Evolutionary conservation across 495 filamentous ascomycete genomes (phyloP).

Genomic region (Filosporella fistucella): DNA sequence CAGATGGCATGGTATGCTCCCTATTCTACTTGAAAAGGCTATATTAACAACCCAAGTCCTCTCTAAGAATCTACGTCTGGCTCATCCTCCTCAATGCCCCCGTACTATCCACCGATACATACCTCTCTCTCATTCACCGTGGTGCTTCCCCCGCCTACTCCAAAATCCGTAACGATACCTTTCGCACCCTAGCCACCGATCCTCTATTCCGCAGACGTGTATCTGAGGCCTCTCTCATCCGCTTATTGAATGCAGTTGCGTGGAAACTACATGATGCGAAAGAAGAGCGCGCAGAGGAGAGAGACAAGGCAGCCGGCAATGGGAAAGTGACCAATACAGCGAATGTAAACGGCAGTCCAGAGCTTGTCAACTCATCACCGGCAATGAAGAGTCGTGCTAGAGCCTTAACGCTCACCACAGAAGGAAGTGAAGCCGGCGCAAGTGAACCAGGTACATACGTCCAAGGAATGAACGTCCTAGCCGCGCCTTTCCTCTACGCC

Average conservation of each 20-base stretch:
- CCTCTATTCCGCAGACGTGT: slow-evolving; percentile 93
- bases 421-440: slow-evolving; percentile 49
- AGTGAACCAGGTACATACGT: slow-evolving; percentile 81
- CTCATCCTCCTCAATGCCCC: slow-evolving; percentile 83
- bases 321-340: slow-evolving; percentile 11
- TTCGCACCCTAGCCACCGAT: slow-evolving; percentile 91
- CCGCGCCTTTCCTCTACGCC: slow-evolving; percentile 93
- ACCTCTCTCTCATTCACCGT: slow-evolving; percentile 86
- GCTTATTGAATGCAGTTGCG: slow-evolving; percentile 91
- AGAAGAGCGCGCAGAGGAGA: slow-evolving; percentile 36
- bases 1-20: slow-evolving; percentile 77
- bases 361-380: slow-evolving; percentile 37
- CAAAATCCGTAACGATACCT: slow-evolving; percentile 98
- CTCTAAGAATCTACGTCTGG: slow-evolving; percentile 92
- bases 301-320: slow-evolving; percentile 25
- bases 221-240: slow-evolving; percentile 90
- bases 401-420: slow-evolving; percentile 50
- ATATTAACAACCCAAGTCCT: slow-evolving; percentile 54
- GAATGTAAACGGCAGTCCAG: slow-evolving; percentile 26
- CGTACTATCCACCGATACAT: slow-evolving; percentile 76
- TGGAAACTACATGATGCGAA: slow-evolving; percentile 86
- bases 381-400: slow-evolving; percentile 44
- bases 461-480: slow-evolving; percentile 99
- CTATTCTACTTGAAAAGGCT: background rate
- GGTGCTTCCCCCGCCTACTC: slow-evolving; percentile 90